phyloP scores from a whole-genome alignment of 2,329 filamentous ascomycete genomes.

The Sporothrix sp. region DNA sequence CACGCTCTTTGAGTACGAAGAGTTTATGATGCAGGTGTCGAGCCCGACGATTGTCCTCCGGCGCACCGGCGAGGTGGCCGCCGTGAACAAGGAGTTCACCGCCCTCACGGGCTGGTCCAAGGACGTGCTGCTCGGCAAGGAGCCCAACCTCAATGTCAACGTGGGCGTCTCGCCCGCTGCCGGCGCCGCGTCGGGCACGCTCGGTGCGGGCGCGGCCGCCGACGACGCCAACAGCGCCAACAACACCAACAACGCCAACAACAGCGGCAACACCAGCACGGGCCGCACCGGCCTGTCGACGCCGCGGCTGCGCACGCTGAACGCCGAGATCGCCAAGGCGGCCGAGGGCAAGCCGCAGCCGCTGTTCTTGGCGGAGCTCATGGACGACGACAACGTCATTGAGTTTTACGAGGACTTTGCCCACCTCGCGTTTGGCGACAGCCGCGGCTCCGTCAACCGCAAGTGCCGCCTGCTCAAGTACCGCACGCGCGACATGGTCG shows the following conservation, averaged over 20 bases:
- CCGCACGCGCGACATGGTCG: slow-evolving; percentile 56
- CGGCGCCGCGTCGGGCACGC: slow-evolving; percentile 25
- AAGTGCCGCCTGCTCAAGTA: slow-evolving; percentile 87
- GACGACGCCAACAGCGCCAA: not conserved
- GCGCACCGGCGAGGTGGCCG: slow-evolving; percentile 87
- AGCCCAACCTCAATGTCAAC: slow-evolving; percentile 81
- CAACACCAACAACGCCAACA: not conserved
- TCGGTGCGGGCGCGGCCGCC: slow-evolving; percentile 26
- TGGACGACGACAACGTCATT: slow-evolving; percentile 87
- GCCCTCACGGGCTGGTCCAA: slow-evolving; percentile 91
- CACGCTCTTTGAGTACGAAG: slow-evolving; percentile 84
- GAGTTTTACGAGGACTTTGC: slow-evolving; percentile 96
- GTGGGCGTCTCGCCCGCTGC: slow-evolving; percentile 35
- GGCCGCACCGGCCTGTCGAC: slow-evolving; percentile 37
- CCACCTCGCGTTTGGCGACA: slow-evolving; percentile 83
- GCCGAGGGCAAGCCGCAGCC: slow-evolving; percentile 53
- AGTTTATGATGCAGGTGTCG: slow-evolving; percentile 78
- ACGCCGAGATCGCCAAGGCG: slow-evolving; percentile 23
- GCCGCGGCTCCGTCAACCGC: slow-evolving; percentile 71
- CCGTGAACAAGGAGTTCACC: slow-evolving; percentile 94
- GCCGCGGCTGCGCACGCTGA: slow-evolving; percentile 39
- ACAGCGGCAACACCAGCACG: slow-evolving; percentile 30
- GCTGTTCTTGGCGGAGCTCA: slow-evolving; percentile 82
- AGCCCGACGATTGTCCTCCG: slow-evolving; percentile 88
- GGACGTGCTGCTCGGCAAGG: slow-evolving; percentile 77